Conservation (phyloP, 177 flowering plant genomes). For the Vitis hybrid region DNA sequence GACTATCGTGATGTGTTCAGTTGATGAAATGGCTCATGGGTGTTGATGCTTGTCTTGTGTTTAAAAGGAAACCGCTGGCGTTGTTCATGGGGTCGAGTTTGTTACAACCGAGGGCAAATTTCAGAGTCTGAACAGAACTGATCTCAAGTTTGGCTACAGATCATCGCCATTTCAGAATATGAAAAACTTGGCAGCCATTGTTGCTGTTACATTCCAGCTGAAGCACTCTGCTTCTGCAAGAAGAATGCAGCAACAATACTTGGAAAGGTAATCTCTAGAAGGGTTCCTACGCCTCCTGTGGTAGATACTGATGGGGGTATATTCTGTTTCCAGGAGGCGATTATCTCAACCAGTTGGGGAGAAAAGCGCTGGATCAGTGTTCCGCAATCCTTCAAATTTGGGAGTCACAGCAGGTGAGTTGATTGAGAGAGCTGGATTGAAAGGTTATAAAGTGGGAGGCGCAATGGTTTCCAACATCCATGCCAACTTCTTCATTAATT, state of each 20-base stretch:
- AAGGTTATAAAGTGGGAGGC: conserved; percentile 45
- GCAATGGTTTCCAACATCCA: conserved; percentile 46
- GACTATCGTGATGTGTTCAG: not conserved
- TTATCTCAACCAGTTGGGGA: conserved; percentile 37
- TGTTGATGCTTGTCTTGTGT: not conserved
- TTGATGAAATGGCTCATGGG: not conserved
- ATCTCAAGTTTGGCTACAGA: conserved; percentile 46
- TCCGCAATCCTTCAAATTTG: conserved; percentile 36
- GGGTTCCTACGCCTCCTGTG: not conserved
- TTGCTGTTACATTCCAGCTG: conserved; percentile 44
- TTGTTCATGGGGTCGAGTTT: conserved; percentile 40
- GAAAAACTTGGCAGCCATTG: conserved; percentile 47
- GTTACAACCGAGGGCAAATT: conserved; percentile 31
- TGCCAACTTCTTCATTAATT: conserved; percentile 52
- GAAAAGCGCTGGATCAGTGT: conserved; percentile 48
- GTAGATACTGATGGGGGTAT: not conserved
- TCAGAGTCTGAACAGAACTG: conserved; percentile 25
- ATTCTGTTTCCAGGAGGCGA: conserved; percentile 23
- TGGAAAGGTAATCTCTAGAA: conserved; percentile 30
- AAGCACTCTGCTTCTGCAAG: conserved; percentile 28
- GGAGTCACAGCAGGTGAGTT: conserved; percentile 44
- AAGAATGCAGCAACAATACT: conserved; percentile 26
- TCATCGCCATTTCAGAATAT: conserved; percentile 42
- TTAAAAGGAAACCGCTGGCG: conserved; percentile 40
- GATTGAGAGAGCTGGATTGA: conserved; percentile 52